Evolutionary conservation across 352 stramenopile genomes (phyloP), one percentile per base, ranked within the genome.

Genomic region (Phytophthora tubulina): DNA sequence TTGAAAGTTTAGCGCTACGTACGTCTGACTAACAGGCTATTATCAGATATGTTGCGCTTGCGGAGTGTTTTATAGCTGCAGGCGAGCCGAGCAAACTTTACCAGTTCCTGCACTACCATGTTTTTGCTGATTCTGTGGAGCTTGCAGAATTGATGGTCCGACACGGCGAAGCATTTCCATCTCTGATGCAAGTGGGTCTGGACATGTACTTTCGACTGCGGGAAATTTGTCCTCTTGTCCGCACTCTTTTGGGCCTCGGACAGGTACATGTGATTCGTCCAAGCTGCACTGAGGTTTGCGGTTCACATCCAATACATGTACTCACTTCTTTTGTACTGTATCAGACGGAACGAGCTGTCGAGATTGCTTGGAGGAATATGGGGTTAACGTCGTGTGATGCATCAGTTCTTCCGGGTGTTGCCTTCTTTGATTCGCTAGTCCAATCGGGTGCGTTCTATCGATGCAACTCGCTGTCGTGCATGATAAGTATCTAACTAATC

Each of bases 131-230:
- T 56, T 95, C 82, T 15, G 54, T 73, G 10, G 81, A 82, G 41
- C 74, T 95, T 42, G 87, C 85, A 11, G 73, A 88, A 4, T 53
- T 91, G 9, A 74, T 95, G 41, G 54, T 91, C 14, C 58, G 69
- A 11, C 61, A 76, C 38, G 67, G 74, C 1, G 45, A 66, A 27
- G 60, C 38, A 1, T 65, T 80, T 33, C 56, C 58, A 46, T 73
- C 61, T 1, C 53, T 93, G 17, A 74, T 86, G 53, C 86, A 93
- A 75, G 60, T 89, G 10, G 84, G 81, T 0, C 36, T 92, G 59
- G 82, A 92, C 38, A 93, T 93, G 86, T 87, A 90, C 53, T 89
- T 78, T 42, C 82, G 84, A 0, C 57, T 93, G 4, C 78, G 80
- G 6, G 78, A 79, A 3, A 80, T 84, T 51, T 67, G 62, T 30